phyloP scores from a whole-genome alignment of 805 yeast species.

The Pichia deserticola region DNA sequence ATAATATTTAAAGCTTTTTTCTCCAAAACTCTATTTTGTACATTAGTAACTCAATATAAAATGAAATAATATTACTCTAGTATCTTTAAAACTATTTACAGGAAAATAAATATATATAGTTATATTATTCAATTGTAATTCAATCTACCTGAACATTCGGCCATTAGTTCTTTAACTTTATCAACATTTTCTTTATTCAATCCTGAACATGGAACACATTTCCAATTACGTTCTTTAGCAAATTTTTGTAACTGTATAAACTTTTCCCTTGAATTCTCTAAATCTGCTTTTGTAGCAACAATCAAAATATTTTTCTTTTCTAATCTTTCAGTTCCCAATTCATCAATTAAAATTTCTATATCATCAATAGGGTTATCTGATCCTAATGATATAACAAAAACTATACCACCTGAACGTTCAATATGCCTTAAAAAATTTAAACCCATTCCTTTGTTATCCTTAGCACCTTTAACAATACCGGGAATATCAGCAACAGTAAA shows the following conservation, averaged over 20 bases:
- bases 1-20: too few relatives aligned
- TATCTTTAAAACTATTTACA: too few relatives aligned
- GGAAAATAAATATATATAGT: neutral
- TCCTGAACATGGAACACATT: constrained; percentile 81
- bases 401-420: constrained; percentile 85
- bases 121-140: neutral
- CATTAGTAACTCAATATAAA: too few relatives aligned
- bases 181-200: constrained; percentile 64
- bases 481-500: constrained; percentile 98
- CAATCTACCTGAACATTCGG: constrained; percentile 37
- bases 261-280: constrained; percentile 44
- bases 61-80: too few relatives aligned
- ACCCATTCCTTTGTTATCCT: constrained; percentile 84
- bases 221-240: constrained; percentile 48
- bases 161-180: constrained; percentile 63
- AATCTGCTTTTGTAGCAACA: constrained; percentile 92
- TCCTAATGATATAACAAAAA: constrained; percentile 78
- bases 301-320: constrained; percentile 58
- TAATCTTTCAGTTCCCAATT: constrained; percentile 62
- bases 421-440: constrained; percentile 86
- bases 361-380: constrained; percentile 59
- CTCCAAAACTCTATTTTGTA: too few relatives aligned
- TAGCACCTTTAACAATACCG: constrained; percentile 87
- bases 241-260: constrained; percentile 39
- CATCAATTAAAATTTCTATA: constrained; percentile 52